phyloP scores from a whole-genome alignment of 176 grass and related monocot genomes.

The Bolboschoenus planiculmis region DNA sequence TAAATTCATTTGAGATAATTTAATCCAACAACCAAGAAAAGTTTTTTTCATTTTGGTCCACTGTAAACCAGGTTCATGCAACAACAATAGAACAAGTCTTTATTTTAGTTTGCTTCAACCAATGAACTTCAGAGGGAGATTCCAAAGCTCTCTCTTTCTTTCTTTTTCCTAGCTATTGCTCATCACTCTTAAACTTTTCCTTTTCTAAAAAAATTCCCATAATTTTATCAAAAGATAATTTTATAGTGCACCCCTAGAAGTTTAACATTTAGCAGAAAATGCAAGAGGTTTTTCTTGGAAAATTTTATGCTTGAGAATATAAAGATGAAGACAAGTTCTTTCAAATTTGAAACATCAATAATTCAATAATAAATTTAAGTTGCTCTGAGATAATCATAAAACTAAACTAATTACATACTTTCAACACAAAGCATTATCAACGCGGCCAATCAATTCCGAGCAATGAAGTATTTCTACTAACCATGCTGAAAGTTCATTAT shows the following conservation, averaged over 20 bases:
- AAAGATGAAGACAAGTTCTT: neutral
- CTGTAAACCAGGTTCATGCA: neutral
- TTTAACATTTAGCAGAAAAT: neutral
- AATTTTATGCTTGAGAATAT: neutral
- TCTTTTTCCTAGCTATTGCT: neutral
- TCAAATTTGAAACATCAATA: too few relatives aligned
- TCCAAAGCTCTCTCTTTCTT: constrained; percentile 26
- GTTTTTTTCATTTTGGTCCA: neutral
- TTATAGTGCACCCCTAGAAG: neutral
- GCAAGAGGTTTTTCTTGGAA: neutral
- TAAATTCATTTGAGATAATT: too few relatives aligned
- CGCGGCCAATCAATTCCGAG: neutral
- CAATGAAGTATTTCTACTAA: neutral
- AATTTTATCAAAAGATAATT: neutral
- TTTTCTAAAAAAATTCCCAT: neutral
- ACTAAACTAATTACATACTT: too few relatives aligned
- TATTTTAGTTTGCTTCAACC: neutral
- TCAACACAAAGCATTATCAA: too few relatives aligned
- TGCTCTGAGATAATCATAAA: too few relatives aligned
- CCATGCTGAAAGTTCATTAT: neutral
- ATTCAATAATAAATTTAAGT: too few relatives aligned
- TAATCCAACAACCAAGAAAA: too few relatives aligned
- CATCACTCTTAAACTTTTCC: neutral
- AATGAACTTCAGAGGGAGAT: neutral
- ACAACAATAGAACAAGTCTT: neutral